phyloP scores from a whole-genome alignment of 495 filamentous ascomycete genomes.

The Trichoderma gamsii region DNA sequence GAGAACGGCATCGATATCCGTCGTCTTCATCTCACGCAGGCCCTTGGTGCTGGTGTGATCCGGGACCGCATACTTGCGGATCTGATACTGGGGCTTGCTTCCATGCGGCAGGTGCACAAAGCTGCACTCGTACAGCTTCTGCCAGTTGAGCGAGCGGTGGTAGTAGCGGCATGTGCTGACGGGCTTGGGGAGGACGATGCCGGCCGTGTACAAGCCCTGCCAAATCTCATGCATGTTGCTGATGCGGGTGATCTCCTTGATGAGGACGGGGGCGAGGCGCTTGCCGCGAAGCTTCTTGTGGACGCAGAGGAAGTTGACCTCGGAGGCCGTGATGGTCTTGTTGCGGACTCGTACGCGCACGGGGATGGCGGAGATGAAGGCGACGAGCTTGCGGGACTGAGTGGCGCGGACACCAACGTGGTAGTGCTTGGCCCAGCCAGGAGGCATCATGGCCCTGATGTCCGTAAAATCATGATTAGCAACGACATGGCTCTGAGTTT shows the following conservation, averaged over 20 bases:
- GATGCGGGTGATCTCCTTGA: constrained; percentile 91
- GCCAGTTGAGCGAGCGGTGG: constrained; percentile 88
- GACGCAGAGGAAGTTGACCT: constrained; percentile 96
- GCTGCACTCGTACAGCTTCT: constrained; percentile 87
- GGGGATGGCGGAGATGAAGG: constrained; percentile 90
- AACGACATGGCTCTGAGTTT: not conserved
- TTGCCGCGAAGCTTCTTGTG: constrained; percentile 97
- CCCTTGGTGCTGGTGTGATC: constrained; percentile 61
- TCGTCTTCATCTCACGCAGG: constrained; percentile 70
- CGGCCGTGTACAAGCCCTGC: constrained; percentile 93
- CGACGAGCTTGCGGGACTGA: constrained; percentile 74
- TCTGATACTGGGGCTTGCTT: constrained; percentile 75
- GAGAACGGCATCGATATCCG: constrained; percentile 73
- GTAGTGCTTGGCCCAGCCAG: constrained; percentile 94
- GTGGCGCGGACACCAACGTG: constrained; percentile 84
- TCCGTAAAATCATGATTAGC: constrained; percentile 22
- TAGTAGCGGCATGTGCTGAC: constrained; percentile 91
- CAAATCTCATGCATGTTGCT: constrained; percentile 78
- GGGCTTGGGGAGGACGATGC: constrained; percentile 81
- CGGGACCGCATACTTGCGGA: constrained; percentile 73
- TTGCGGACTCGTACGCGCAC: constrained; percentile 72
- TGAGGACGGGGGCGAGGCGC: constrained; percentile 83
- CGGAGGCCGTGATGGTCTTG: constrained; percentile 67
- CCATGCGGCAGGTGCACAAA: constrained; percentile 77
- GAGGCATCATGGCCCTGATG: constrained; percentile 81